Evolutionary conservation across 1,284 basidiomycete genomes (phyloP).

Genomic region (Polyporus tsugae): DNA sequence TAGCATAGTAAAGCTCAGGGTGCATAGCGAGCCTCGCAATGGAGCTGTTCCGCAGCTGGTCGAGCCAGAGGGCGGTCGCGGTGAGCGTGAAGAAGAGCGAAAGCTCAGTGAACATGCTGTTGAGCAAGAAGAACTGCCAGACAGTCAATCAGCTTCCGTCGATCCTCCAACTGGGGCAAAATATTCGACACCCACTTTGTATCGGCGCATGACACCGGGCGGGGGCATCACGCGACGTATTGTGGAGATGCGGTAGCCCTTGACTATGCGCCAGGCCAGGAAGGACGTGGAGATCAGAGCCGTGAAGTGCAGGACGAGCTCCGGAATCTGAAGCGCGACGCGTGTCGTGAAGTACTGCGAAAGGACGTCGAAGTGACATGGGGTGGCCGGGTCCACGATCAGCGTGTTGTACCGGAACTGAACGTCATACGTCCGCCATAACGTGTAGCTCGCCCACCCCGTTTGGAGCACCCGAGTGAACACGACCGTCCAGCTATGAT

Average conservation of each 20-base stretch:
- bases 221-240: constrained; percentile 65
- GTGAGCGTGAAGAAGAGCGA: constrained; percentile 60
- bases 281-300: constrained; percentile 52
- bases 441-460: constrained; percentile 59
- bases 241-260: constrained; percentile 55
- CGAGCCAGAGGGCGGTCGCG: constrained; percentile 62
- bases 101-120: constrained; percentile 65
- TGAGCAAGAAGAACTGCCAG: constrained; percentile 58
- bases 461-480: constrained; percentile 55
- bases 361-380: constrained; percentile 58
- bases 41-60: constrained; percentile 57
- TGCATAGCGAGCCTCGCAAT: constrained; percentile 53
- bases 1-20: constrained; percentile 51
- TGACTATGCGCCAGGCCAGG: constrained; percentile 56
- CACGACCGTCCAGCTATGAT: constrained; percentile 54
- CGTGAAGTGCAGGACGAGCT: constrained; percentile 54
- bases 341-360: constrained; percentile 52
- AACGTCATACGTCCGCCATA: constrained; percentile 54
- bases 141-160: background rate
- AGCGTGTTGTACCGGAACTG: constrained; percentile 47
- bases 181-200: constrained; percentile 49
- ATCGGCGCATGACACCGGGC: constrained; percentile 54
- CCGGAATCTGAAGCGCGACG: constrained; percentile 54
- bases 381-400: constrained; percentile 49
- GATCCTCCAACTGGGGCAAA: background rate